Base-by-base conservation (phyloP, 257 asterid genomes). In the Vinca minor region DNA sequence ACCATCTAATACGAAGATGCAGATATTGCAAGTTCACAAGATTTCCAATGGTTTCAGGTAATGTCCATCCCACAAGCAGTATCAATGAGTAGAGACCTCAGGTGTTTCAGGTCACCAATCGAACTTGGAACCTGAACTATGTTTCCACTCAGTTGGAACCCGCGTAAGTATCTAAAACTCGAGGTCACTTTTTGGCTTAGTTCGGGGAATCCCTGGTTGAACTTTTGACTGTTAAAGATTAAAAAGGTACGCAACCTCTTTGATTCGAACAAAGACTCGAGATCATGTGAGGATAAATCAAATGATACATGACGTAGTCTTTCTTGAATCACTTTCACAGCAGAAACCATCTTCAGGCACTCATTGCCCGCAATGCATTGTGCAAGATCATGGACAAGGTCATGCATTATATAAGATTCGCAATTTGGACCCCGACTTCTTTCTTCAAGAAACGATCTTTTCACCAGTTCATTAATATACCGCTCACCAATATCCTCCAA, bases 61-160 rank as follows among this genome's bases (percentile, higher is more conserved):
- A 21, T 50, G 29, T 50, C n/a, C 57, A 50, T 21, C 15, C 57
- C 57, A 25, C 18, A 25, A 2, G 58, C 58, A 25, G 35, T 52
- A 28, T 52, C 58, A 25, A 25, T 50, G 8, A 52, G 34, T 18
- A 78, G 83, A 69, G 63, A 80, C 71, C 78, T 73, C 32, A 80
- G 62, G 8, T 65, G 71, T 66, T n/a, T 71, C 75, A 76, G 70
- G 60, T 67, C 34, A 20, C 85, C 77, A 11, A 77, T 71, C 20
- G 82, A 83, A 66, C 70, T 72, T 25, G 84, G 81, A 5, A 52
- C 25, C 35, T 10, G 34, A 12, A 52, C 29, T 28, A 52, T 2
- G 34, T 12, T 52, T 11, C n/a, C 58, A 3, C n/a, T 52, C 58
- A 52, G 34, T 52, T 11, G n/a, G 3, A 52, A 34, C 17, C 10